Conservation (phyloP, 768 basidiomycete species). For the Serpula lacrymans region DNA sequence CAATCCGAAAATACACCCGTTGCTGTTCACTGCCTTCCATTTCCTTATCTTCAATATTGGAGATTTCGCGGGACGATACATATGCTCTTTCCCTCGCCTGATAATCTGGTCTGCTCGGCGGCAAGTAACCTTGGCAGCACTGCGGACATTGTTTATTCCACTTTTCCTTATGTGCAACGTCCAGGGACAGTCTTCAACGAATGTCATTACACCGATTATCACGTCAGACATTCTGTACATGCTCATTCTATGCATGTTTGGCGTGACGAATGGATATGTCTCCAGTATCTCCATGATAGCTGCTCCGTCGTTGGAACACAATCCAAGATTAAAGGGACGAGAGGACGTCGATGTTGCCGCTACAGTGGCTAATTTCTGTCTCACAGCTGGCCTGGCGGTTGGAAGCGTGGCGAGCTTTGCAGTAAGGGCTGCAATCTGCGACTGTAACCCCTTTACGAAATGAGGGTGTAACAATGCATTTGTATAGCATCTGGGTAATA, state of each 20-base stretch:
- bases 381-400: slow-evolving; percentile 69
- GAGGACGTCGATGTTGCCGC: slow-evolving; percentile 87
- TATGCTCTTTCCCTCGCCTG: slow-evolving; percentile 63
- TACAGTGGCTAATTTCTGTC: slow-evolving; percentile 72
- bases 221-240: slow-evolving; percentile 77
- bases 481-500: no score
- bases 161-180: slow-evolving; percentile 89
- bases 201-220: slow-evolving; percentile 47
- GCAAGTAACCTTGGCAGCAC: slow-evolving; percentile 59
- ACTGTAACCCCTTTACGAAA: slow-evolving; percentile 67
- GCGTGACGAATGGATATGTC: slow-evolving; percentile 79
- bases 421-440: slow-evolving; percentile 64
- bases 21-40: slow-evolving; percentile 78
- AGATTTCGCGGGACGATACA: slow-evolving; percentile 66
- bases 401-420: slow-evolving; percentile 84
- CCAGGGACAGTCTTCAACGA: slow-evolving; percentile 38
- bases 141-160: slow-evolving; percentile 80
- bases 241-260: slow-evolving; percentile 67
- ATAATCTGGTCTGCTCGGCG: slow-evolving; percentile 66
- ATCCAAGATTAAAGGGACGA: slow-evolving; percentile 62
- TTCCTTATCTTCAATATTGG: slow-evolving; percentile 75
- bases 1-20: slow-evolving; percentile 63
- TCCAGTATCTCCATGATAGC: slow-evolving; percentile 79
- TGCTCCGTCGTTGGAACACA: slow-evolving; percentile 77
- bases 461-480: background rate